phyloP scores from a whole-genome alignment of 768 basidiomycete species.

The Chalciporus sphaerocephalus region DNA sequence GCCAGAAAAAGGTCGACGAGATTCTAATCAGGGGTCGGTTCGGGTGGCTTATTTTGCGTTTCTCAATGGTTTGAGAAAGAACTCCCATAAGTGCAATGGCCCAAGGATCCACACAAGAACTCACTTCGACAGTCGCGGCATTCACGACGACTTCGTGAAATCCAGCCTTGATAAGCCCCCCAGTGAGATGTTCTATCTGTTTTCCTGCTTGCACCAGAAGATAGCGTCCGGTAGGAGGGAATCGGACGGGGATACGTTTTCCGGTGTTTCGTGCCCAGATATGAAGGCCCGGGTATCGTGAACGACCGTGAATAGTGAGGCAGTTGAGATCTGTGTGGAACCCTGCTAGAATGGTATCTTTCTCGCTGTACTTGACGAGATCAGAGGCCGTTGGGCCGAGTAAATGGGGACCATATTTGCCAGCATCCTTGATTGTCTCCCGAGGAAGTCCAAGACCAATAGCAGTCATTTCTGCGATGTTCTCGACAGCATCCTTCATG shows the following conservation, averaged over 20 bases:
- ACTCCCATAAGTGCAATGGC: background rate
- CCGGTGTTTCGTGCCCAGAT: slow-evolving; percentile 96
- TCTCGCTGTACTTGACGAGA: slow-evolving; percentile 69
- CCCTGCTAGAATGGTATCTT: slow-evolving; percentile 85
- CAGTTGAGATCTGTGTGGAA: slow-evolving; percentile 96
- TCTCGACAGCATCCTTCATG: slow-evolving; percentile 85
- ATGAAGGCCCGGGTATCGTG: slow-evolving; percentile 81
- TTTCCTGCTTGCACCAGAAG: slow-evolving; percentile 94
- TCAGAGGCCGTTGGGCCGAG: slow-evolving; percentile 94
- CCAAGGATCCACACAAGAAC: slow-evolving; percentile 12
- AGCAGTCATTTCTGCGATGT: slow-evolving; percentile 84
- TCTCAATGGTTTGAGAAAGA: slow-evolving; percentile 52
- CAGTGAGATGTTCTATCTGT: slow-evolving; percentile 84
- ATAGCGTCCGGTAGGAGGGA: slow-evolving; percentile 74
- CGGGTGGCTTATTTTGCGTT: slow-evolving; percentile 53
- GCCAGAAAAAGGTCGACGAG: slow-evolving; percentile 96
- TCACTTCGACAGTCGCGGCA: slow-evolving; percentile 65
- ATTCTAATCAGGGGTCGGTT: slow-evolving; percentile 90
- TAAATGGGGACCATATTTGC: slow-evolving; percentile 82
- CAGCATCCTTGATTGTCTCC: slow-evolving; percentile 72
- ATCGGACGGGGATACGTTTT: slow-evolving; percentile 81
- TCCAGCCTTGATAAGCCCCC: slow-evolving; percentile 86
- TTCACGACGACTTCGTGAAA: slow-evolving; percentile 95
- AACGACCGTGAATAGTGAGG: slow-evolving; percentile 86
- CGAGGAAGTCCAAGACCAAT: slow-evolving; percentile 73